Evolutionary conservation across 495 filamentous ascomycete genomes (phyloP).

Genomic region (Xylaria curta): DNA sequence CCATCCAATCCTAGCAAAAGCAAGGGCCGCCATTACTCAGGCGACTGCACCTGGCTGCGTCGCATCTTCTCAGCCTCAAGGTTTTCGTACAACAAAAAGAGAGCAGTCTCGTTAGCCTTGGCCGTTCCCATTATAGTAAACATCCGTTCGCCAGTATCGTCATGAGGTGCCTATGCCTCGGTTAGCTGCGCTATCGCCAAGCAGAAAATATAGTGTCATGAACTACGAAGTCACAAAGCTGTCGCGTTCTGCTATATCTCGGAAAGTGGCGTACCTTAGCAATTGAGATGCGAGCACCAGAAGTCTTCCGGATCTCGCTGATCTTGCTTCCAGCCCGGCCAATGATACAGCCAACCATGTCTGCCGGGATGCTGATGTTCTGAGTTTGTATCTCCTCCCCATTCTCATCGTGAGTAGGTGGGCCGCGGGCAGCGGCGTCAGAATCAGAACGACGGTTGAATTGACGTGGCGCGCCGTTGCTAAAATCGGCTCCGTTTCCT

Average conservation of each 20-base stretch:
- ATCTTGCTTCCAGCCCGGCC: slow-evolving; percentile 94
- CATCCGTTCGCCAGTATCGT: slow-evolving; percentile 98
- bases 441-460: slow-evolving; percentile 79
- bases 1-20: slow-evolving; percentile 31
- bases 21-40: slow-evolving; percentile 64
- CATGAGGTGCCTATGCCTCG: slow-evolving; percentile 75
- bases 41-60: slow-evolving; percentile 71
- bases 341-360: slow-evolving; percentile 99
- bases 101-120: slow-evolving; percentile 88
- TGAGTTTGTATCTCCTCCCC: slow-evolving; percentile 98
- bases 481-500: slow-evolving; percentile 96
- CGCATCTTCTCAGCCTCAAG: slow-evolving; percentile 98
- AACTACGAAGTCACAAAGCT: not conserved
- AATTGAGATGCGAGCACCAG: slow-evolving; percentile 96
- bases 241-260: not conserved
- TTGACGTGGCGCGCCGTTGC: slow-evolving; percentile 56
- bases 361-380: slow-evolving; percentile 98
- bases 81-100: slow-evolving; percentile 98
- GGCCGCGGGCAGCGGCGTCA: slow-evolving; percentile 72
- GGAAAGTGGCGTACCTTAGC: slow-evolving; percentile 68
- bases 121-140: slow-evolving; percentile 98
- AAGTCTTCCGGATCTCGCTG: slow-evolving; percentile 94
- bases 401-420: slow-evolving; percentile 87
- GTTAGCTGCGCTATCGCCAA: slow-evolving; percentile 25
- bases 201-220: not conserved